These are phyloP conservation scores for Trichomonas tenax DNA, from an alignment of 208 protist species.

Conservation along the genomic window DNA sequence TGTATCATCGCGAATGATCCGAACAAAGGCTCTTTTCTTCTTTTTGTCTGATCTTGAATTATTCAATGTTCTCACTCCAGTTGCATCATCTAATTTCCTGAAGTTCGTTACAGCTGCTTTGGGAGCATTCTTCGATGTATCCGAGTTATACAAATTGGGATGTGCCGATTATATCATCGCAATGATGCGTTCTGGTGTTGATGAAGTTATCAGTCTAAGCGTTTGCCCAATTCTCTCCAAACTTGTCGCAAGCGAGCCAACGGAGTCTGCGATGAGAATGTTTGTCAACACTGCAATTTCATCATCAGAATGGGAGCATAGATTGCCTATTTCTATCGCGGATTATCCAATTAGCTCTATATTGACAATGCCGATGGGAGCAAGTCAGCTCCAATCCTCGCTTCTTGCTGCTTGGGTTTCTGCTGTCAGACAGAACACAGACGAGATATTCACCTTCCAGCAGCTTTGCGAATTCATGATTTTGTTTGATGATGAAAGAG, in stretches of 20 bases:
- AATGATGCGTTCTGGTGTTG: background rate
- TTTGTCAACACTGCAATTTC: background rate
- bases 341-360: background rate
- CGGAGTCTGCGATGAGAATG: no score
- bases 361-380: background rate
- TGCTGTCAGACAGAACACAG: background rate
- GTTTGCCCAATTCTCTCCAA: background rate
- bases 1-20: background rate
- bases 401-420: background rate
- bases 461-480: background rate
- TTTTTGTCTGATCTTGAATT: background rate
- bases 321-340: background rate
- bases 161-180: background rate
- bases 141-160: no score
- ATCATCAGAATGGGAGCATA: background rate
- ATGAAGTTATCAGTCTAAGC: background rate
- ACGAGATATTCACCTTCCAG: background rate
- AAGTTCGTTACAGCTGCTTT: background rate
- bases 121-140: background rate
- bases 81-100: background rate
- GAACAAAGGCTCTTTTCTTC: background rate
- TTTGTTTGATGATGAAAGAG: slow-evolving; percentile 2
- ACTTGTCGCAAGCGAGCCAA: background rate
- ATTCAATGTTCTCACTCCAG: background rate
- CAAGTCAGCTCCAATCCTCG: background rate